Evolutionary conservation across 2,329 filamentous ascomycete species (phyloP), one percentile per base, ranked within the genome.

Genomic region (Fonsecaea pedrosoi): DNA sequence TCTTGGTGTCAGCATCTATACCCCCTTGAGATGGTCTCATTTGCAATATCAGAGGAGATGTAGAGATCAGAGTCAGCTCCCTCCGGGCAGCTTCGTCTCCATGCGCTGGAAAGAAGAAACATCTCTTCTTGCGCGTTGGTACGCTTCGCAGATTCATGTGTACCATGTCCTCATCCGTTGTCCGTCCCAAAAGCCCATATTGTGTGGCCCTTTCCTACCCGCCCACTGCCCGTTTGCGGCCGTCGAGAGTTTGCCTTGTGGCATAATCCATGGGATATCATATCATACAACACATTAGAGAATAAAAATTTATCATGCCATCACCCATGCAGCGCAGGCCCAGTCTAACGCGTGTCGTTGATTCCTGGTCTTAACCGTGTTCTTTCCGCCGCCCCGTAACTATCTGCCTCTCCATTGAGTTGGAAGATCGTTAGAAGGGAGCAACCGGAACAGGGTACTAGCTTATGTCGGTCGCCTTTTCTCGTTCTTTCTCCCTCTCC

Each of bases 211-310:
- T 25, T 50, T 50, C 45, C 45, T 25, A 50, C 45, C 45, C 21
- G 45, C 45, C 45, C 18, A 15, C n/a, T 25, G 45, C 21, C 18
- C 45, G 21, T 25, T 18, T 50, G 12, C 8, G 45, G 45, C 45
- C 45, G 45, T 50, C 25, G 7, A 48, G 9, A 30, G 45, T 50
- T 50, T 50, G 45, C 45, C 45, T 30, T 25, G 18, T 30, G 15
- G 45, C 21, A 30, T 42, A 45, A n/a, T 54, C 18, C 42, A 61
- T 30, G 18, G 59, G 59, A 61, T 61, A 61, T 61, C 59, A 54
- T 62, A 65, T 66, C 66, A 65, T 68, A 68, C 66, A 68, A 68
- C 54, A 65, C 66, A 66, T 66, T 68, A 68, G 40, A 35, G 63
- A 65, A 68, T 68, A 61, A 61, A 13, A 66, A 34, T 64, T 60